phyloP scores from a whole-genome alignment of 305 asterid genomes.

The Euphrasia arctica region DNA sequence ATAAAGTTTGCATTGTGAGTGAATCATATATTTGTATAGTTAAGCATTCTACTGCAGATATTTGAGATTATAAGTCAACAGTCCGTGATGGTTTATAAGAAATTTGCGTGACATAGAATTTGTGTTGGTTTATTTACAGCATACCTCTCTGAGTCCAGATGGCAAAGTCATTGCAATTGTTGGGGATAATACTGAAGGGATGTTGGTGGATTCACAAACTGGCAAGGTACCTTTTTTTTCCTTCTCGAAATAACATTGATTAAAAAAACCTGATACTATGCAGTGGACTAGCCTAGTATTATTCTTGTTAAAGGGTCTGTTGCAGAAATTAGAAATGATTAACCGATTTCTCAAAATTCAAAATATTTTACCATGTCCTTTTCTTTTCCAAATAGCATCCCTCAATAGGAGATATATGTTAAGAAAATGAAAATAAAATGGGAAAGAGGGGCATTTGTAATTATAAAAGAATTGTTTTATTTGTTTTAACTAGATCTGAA shows the following conservation, averaged over 20 bases:
- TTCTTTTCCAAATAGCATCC: background rate
- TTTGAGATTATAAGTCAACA: background rate
- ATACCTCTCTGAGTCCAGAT: conserved; percentile 49
- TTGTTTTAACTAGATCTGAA: background rate
- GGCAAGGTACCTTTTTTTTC: conserved; percentile 35
- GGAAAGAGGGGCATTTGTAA: too few species aligned
- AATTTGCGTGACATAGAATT: background rate
- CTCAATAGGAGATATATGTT: background rate
- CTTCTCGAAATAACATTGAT: conserved; percentile 1
- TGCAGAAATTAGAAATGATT: background rate
- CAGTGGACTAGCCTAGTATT: conserved; percentile 5
- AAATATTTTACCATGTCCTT: background rate
- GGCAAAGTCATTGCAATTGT: conserved; percentile 42
- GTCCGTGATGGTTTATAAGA: background rate
- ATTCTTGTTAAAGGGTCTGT: background rate
- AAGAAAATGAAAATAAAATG: background rate
- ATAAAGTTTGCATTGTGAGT: background rate
- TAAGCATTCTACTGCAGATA: background rate
- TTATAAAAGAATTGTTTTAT: too few species aligned
- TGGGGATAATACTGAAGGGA: conserved; percentile 48
- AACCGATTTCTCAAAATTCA: background rate
- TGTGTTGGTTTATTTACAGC: conserved; percentile 35
- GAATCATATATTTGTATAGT: background rate
- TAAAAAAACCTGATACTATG: conserved; percentile 4
- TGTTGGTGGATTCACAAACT: conserved; percentile 47